phyloP scores from a whole-genome alignment of 2,329 filamentous ascomycete genomes.

The Diplodia scrobiculata region DNA sequence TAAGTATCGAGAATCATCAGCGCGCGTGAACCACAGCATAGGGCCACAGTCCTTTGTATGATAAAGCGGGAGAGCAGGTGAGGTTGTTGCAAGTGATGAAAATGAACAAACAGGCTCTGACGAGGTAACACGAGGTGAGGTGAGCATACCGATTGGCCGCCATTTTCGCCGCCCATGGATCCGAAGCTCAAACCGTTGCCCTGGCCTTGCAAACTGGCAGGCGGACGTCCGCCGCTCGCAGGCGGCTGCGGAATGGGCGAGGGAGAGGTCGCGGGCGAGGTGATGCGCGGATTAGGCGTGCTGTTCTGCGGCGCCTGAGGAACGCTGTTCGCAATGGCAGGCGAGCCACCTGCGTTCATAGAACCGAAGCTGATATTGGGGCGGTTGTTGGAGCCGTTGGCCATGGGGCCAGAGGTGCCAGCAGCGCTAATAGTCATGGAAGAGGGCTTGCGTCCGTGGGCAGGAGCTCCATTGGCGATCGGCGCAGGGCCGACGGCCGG shows the following conservation, averaged over 20 bases:
- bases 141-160: conserved; percentile 68
- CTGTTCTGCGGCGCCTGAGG: conserved; percentile 67
- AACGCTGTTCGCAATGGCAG: conserved; percentile 66
- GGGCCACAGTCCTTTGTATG: background rate
- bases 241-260: conserved; percentile 90
- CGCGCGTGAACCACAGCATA: conserved; percentile 9
- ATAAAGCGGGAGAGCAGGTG: background rate
- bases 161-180: conserved; percentile 71
- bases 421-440: conserved; percentile 91
- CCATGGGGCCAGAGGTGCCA: conserved; percentile 71
- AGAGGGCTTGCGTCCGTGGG: conserved; percentile 81
- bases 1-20: conserved; percentile 39
- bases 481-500: conserved; percentile 60
- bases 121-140: conserved; percentile 2
- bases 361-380: conserved; percentile 79
- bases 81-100: background rate
- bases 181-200: conserved; percentile 77
- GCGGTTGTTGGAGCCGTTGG: conserved; percentile 70
- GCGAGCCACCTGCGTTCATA: conserved; percentile 62
- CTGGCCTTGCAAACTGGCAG: conserved; percentile 70
- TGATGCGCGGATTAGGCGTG: conserved; percentile 68
- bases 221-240: conserved; percentile 80
- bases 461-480: conserved; percentile 64
- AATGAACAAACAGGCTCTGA: background rate
- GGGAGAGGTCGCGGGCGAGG: conserved; percentile 83